A percentile compares a stretch with the other conserved stretches of the same genome.
These are phyloP conservation scores for Byssothecium circinans DNA, from an alignment of 2,329 filamentous ascomycete species.

Conservation along the genomic window DNA sequence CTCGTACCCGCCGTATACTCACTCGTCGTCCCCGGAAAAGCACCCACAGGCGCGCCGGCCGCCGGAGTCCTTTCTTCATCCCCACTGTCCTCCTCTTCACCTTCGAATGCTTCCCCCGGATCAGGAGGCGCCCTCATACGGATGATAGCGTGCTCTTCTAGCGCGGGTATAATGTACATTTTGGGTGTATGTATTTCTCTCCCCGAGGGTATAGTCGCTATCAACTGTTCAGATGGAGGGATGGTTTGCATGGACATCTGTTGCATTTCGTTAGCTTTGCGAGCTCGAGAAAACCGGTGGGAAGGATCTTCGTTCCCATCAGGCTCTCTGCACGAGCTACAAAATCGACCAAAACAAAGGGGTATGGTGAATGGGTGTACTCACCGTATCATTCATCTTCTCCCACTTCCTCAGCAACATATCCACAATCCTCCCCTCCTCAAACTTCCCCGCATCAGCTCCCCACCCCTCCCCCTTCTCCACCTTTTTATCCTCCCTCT, in stretches of 20 bases:
- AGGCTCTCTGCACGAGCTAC: too few species aligned
- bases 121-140: slow-evolving; percentile 61
- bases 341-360: too few species aligned
- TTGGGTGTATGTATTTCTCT: slow-evolving; percentile 79
- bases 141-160: slow-evolving; percentile 66
- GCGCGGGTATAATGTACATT: slow-evolving; percentile 64
- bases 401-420: slow-evolving; percentile 88
- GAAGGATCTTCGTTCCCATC: background rate
- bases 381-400: slow-evolving; percentile 88
- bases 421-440: slow-evolving; percentile 82
- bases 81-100: slow-evolving; percentile 40
- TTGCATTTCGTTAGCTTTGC: too few species aligned
- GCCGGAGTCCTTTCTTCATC: slow-evolving; percentile 30
- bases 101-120: slow-evolving; percentile 46
- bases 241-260: slow-evolving; percentile 80
- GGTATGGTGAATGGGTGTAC: too few species aligned
- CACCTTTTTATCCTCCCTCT: slow-evolving; percentile 75
- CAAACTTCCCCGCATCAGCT: slow-evolving; percentile 77
- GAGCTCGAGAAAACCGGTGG: too few species aligned
- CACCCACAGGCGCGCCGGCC: slow-evolving; percentile 30
- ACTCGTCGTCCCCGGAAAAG: slow-evolving; percentile 40
- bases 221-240: slow-evolving; percentile 69
- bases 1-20: slow-evolving; percentile 33
- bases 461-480: slow-evolving; percentile 76
- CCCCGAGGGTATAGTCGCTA: slow-evolving; percentile 82